Evolutionary conservation across 2,329 filamentous ascomycete species (phyloP), one percentile per base, ranked within the genome.

Genomic region (Emydomyces testavorans): DNA sequence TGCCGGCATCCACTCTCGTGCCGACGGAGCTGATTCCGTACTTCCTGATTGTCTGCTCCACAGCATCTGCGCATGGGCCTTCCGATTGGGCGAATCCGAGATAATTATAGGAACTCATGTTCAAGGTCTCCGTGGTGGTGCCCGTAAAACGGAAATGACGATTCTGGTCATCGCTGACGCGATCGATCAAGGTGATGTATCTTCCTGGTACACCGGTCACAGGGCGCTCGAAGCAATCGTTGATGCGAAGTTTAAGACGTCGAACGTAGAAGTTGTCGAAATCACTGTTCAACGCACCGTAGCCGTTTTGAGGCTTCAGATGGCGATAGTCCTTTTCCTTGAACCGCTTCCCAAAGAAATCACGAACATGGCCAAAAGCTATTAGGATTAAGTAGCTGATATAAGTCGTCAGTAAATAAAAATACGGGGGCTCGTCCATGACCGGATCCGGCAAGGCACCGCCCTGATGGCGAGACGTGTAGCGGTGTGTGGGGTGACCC

Each of bases 51-150:
- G 78, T 79, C 39, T 89, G 83, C 70, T 98, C 92, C 3, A 90
- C 86, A 11, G 85, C 83, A 64, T 96, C 90, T 39, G 92, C 92
- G 62, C 92, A 98, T 34, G 92, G 90, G 8, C 92, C 92, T 56
- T 96, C 89, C 0, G 92, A 95, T 66, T 98, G 92, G 44, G 92
- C 92, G 60, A 98, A 98, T 36, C 92, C 92, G 20, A 98, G 84
- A 64, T 98, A 98, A 69, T 98, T 98, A 76, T 98, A 98, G 1
- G 92, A 98, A 71, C 90, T 95, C 83, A 98, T 84, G 70, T 98
- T 98, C 59, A 98, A 73, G 0, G 92, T 96, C 67, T 98, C 87
- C 1, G 90, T 96, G 50, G 79, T 83, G 40, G 87, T 94, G 50
- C 92, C 92, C 1, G 85, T 89, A 66, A 88, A 81, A 63, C 85